phyloP scores from a whole-genome alignment of 495 filamentous ascomycete genomes.

The Xanthoparmelia taractica region DNA sequence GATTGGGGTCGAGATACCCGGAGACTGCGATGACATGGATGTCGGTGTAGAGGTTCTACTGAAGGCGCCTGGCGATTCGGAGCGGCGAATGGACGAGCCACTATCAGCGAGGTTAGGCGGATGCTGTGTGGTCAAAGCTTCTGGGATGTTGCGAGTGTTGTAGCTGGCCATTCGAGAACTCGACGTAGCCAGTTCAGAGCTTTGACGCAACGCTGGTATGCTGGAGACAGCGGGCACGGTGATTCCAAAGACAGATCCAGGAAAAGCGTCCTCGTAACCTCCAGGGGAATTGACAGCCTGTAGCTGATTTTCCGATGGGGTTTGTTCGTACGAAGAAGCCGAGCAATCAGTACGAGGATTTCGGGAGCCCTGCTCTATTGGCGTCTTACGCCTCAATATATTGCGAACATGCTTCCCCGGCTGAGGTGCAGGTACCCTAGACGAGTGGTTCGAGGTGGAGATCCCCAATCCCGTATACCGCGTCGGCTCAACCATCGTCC shows the following conservation, averaged over 20 bases:
- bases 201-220: slow-evolving; percentile 7
- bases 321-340: slow-evolving; percentile 20
- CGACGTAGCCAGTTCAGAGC: slow-evolving; percentile 25
- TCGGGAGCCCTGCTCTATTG: slow-evolving; percentile 20
- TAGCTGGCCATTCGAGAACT: slow-evolving; percentile 28
- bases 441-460: neutral
- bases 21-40: slow-evolving; percentile 94
- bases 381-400: slow-evolving; percentile 24
- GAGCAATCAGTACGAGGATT: slow-evolving; percentile 25
- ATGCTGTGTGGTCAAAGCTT: slow-evolving; percentile 27
- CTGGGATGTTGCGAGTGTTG: slow-evolving; percentile 18
- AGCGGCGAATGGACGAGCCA: slow-evolving; percentile 90
- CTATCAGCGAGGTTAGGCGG: slow-evolving; percentile 59
- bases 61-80: slow-evolving; percentile 84
- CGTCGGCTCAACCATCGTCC: slow-evolving; percentile 1
- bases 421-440: slow-evolving; percentile 10
- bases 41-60: slow-evolving; percentile 89
- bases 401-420: slow-evolving; percentile 18
- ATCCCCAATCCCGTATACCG: neutral
- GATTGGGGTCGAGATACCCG: slow-evolving; percentile 59
- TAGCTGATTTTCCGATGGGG: slow-evolving; percentile 12
- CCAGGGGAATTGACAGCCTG: slow-evolving; percentile 21
- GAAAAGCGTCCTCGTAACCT: slow-evolving; percentile 15
- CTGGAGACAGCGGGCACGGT: slow-evolving; percentile 20
- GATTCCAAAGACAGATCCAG: slow-evolving; percentile 25